Percentiles rank a stretch among this genome's conserved stretches.
These are phyloP conservation scores for Ormosia emarginata DNA, from an alignment of 306 rosid species.

Conservation along the genomic window DNA sequence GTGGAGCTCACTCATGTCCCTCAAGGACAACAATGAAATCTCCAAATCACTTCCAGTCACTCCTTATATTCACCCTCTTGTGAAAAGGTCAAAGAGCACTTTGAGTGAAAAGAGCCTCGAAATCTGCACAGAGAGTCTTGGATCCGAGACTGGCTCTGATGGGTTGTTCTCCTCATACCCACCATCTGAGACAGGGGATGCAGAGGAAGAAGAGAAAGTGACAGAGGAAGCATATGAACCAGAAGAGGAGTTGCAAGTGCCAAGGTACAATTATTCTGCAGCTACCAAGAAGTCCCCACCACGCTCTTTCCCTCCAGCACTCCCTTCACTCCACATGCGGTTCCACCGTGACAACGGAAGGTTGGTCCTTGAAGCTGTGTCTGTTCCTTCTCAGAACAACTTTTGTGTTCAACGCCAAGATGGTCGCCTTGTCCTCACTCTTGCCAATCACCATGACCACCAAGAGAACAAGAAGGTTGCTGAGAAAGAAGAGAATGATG, in stretches of 20 bases:
- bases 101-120: constrained; percentile 63
- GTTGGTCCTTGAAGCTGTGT: constrained; percentile 71
- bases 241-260: constrained; percentile 19
- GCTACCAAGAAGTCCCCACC: constrained; percentile 28
- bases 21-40: constrained; percentile 35
- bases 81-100: constrained; percentile 51
- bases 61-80: constrained; percentile 84
- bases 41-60: constrained; percentile 31
- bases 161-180: constrained; percentile 47
- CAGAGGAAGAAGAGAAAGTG: constrained; percentile 12
- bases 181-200: constrained; percentile 40
- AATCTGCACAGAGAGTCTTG: constrained; percentile 88
- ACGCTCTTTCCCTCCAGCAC: constrained; percentile 70
- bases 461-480: constrained; percentile 1
- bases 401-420: constrained; percentile 62
- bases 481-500: not conserved
- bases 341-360: constrained; percentile 74
- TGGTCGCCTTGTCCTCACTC: constrained; percentile 78
- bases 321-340: constrained; percentile 57
- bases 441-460: constrained; percentile 22
- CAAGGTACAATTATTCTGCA: constrained; percentile 18
- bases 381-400: constrained; percentile 50
- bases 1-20: constrained; percentile 58
- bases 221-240: not conserved
- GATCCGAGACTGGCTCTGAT: constrained; percentile 94